Percentiles rank a stretch among this genome's conserved stretches.
Conservation (phyloP, 352 stramenopile species). For the Globisporangium canariense region DNA sequence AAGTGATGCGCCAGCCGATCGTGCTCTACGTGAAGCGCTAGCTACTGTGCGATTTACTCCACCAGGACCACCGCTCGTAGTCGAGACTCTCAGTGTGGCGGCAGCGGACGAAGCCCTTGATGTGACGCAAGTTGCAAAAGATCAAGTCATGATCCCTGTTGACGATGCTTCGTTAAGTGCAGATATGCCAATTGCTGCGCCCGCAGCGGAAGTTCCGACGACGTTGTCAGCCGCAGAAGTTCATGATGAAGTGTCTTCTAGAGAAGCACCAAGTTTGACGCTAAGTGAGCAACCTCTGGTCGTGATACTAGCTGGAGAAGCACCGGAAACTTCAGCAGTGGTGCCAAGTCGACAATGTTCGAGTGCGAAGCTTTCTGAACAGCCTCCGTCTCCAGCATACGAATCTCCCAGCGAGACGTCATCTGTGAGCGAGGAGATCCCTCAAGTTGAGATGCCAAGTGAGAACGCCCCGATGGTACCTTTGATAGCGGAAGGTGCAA, state of each 20-base stretch:
- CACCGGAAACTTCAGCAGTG: not conserved
- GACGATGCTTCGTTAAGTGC: not conserved
- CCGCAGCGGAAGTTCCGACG: not conserved
- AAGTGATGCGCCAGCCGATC: not conserved
- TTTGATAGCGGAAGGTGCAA: not conserved
- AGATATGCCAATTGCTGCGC: not conserved
- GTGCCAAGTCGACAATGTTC: not conserved
- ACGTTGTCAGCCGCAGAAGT: not conserved
- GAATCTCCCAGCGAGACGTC: not conserved
- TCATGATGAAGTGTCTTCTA: not conserved
- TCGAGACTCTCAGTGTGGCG: not conserved
- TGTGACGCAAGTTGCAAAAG: not conserved
- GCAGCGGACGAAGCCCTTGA: not conserved
- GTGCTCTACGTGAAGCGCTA: not conserved
- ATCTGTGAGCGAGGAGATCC: not conserved
- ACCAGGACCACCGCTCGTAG: too few species aligned
- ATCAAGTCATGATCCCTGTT: not conserved
- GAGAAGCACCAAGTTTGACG: not conserved
- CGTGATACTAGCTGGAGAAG: not conserved
- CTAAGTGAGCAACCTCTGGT: not conserved
- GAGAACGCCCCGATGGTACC: not conserved
- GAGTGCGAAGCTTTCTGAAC: not conserved
- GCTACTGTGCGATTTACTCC: not conserved
- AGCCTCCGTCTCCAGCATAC: not conserved
- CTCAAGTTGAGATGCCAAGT: not conserved